Evolutionary conservation across 2,329 filamentous ascomycete species (phyloP).

Genomic region (Trematosphaeria pertusa): DNA sequence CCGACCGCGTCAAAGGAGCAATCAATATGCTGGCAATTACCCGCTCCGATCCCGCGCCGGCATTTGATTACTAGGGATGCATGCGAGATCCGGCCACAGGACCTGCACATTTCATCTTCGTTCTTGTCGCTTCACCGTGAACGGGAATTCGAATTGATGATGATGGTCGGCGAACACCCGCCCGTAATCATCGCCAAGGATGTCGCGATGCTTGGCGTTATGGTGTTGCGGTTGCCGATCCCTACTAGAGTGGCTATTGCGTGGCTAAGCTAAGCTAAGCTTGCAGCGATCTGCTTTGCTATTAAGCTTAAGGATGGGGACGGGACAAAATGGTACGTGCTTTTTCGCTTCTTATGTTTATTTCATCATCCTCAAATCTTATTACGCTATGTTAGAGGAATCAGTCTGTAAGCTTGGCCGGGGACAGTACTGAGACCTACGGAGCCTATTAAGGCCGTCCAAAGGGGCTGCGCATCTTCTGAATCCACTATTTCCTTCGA

Average conservation of each 20-base stretch:
- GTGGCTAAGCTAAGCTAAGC: constrained; percentile 15
- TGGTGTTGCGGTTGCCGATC: constrained; percentile 31
- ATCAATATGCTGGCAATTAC: constrained; percentile 5
- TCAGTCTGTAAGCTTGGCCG: no score
- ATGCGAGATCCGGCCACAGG: no score
- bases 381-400: no score
- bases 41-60: background rate
- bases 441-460: no score
- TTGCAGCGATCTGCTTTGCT: constrained; percentile 4
- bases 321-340: background rate
- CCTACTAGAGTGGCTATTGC: constrained; percentile 7
- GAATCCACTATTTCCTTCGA: no score
- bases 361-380: no score
- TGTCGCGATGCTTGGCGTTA: constrained; percentile 34
- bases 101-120: no score
- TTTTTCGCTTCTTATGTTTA: background rate
- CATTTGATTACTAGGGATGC: background rate
- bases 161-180: constrained; percentile 16
- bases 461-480: no score
- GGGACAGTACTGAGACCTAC: no score
- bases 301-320: constrained; percentile 16
- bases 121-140: no score
- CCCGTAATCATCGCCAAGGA: constrained; percentile 33
- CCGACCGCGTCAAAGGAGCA: constrained; percentile 1
- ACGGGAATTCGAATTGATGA: no score